Evolutionary conservation across 192 early-diverging fungal species (phyloP).

Genomic region (Gonapodya prolifera): DNA sequence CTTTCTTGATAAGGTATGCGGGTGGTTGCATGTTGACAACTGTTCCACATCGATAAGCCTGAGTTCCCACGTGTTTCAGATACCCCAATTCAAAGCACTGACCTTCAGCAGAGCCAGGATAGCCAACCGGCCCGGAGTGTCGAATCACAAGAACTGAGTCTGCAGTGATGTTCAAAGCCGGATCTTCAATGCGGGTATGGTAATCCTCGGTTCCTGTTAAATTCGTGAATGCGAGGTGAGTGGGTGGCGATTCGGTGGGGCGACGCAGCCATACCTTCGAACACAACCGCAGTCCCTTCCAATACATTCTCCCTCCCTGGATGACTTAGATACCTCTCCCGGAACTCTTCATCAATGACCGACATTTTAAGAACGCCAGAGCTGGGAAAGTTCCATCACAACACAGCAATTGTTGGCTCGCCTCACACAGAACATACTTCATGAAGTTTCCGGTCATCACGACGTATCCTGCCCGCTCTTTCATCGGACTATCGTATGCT

Average conservation of each 20-base stretch:
- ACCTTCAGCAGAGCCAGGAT: conserved; percentile 4
- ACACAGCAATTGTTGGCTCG: neutral
- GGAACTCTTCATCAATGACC: conserved; percentile 2
- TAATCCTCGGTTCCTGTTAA: conserved; percentile 5
- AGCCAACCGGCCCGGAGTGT: neutral
- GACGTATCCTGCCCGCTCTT: neutral
- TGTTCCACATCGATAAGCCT: neutral
- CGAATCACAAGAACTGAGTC: conserved; percentile 1
- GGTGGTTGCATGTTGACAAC: conserved; percentile 6
- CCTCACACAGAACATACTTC: neutral
- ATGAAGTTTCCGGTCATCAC: conserved; percentile 1
- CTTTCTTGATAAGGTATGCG: neutral
- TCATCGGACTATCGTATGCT: neutral
- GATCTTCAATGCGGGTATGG: conserved; percentile 2
- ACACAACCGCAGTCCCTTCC: neutral
- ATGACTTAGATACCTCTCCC: neutral
- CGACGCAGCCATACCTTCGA: too few species aligned
- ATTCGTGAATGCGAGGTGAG: too few species aligned
- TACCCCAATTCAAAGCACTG: neutral
- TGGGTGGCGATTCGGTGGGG: too few species aligned
- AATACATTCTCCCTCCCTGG: neutral
- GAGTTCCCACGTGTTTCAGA: neutral
- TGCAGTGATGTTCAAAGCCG: neutral
- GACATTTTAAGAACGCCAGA: neutral
- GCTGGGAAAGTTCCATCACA: neutral